phyloP scores from a whole-genome alignment of 2,329 filamentous ascomycete genomes.

The Hypoxylon sp. region DNA sequence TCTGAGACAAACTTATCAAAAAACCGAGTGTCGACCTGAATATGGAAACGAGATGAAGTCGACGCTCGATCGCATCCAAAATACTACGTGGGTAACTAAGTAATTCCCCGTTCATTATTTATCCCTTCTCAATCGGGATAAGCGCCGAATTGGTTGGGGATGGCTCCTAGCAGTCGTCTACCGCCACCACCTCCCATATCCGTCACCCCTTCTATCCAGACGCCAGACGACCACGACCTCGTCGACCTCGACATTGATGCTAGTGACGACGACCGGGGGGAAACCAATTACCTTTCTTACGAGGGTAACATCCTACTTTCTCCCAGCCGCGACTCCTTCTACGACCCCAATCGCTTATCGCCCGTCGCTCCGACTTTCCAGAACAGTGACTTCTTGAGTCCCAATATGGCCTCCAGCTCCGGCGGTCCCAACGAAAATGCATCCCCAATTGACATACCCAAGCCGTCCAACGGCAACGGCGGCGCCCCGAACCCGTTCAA shows the following conservation, averaged over 20 bases:
- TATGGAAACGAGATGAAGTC: constrained; percentile 48
- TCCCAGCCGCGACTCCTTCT: constrained; percentile 47
- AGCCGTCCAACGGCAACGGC: constrained; percentile 43
- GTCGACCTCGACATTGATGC: constrained; percentile 21
- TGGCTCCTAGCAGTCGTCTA: constrained; percentile 46
- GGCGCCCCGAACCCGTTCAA: constrained; percentile 83
- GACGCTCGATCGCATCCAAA: constrained; percentile 36
- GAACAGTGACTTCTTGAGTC: constrained; percentile 36
- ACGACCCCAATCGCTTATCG: constrained; percentile 54
- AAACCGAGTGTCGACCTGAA: constrained; percentile 19
- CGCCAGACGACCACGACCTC: constrained; percentile 45
- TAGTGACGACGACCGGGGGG: constrained; percentile 29
- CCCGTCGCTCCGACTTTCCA: constrained; percentile 53
- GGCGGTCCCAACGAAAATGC: constrained; percentile 48
- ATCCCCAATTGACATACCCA: constrained; percentile 57
- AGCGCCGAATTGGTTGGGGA: constrained; percentile 48
- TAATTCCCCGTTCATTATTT: constrained; percentile 37
- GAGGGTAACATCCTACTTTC: constrained; percentile 43
- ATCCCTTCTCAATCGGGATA: constrained; percentile 48
- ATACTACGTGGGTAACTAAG: constrained; percentile 29
- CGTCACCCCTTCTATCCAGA: constrained; percentile 52
- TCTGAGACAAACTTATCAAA: constrained; percentile 30
- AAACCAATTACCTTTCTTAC: constrained; percentile 29
- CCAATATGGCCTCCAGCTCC: constrained; percentile 49
- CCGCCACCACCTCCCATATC: constrained; percentile 49